These are phyloP conservation scores for Tolypocladium capitatum DNA, from an alignment of 2,329 filamentous ascomycete genomes.

Conservation along the genomic window DNA sequence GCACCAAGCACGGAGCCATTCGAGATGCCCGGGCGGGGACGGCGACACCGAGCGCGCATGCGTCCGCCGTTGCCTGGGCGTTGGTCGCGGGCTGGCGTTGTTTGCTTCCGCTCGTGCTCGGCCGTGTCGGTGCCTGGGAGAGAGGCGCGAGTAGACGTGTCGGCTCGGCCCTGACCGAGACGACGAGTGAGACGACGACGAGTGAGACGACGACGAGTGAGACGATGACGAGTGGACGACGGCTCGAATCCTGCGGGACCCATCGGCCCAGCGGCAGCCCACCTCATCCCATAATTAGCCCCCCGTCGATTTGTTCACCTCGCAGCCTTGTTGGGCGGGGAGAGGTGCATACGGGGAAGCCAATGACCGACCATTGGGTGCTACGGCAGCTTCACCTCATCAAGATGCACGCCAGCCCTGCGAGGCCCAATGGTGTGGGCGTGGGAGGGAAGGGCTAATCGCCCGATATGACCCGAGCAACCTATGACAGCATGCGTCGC, in stretches of 20 bases:
- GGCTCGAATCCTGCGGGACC: background rate
- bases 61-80: background rate
- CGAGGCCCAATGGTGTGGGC: background rate
- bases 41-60: background rate
- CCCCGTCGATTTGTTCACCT: background rate
- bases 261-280: background rate
- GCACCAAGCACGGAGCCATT: too few species aligned
- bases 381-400: background rate
- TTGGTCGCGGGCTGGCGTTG: background rate
- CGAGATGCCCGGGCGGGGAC: background rate
- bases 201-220: background rate
- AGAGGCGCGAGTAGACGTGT: background rate
- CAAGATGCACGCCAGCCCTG: constrained; percentile 1
- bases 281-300: background rate
- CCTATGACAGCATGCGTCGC: background rate
- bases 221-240: too few species aligned
- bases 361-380: background rate
- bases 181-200: background rate
- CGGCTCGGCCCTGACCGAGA: background rate
- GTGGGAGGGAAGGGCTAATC: background rate
- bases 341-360: background rate
- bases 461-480: background rate
- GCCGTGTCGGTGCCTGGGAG: background rate
- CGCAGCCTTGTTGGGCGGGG: background rate
- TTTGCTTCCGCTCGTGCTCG: too few species aligned